Conservation (phyloP, 2,329 filamentous ascomycete genomes). For the Septoria linicola region DNA sequence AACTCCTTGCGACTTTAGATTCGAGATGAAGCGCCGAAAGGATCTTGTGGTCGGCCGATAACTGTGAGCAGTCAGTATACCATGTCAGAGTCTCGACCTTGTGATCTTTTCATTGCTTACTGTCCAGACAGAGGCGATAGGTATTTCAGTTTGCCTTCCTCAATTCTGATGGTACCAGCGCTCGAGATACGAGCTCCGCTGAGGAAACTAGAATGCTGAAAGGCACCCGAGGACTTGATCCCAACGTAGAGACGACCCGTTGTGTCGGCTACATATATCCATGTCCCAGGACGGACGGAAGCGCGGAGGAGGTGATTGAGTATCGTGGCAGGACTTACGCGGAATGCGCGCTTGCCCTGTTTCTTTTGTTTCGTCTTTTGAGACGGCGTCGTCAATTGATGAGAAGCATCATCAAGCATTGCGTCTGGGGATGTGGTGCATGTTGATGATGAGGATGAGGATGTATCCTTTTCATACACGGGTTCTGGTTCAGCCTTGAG, state of each 20-base stretch:
- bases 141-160: slow-evolving; percentile 70
- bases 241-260: slow-evolving; percentile 81
- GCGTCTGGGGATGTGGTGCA: slow-evolving; percentile 35
- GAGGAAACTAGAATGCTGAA: slow-evolving; percentile 89
- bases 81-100: no score
- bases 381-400: slow-evolving; percentile 41
- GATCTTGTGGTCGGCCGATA: slow-evolving; percentile 80
- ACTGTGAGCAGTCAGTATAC: slow-evolving; percentile 13
- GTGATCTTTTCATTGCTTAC: no score
- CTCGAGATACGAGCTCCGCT: slow-evolving; percentile 77
- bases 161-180: slow-evolving; percentile 79
- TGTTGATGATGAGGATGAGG: slow-evolving; percentile 42
- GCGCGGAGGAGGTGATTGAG: slow-evolving; percentile 76
- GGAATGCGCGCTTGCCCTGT: slow-evolving; percentile 53
- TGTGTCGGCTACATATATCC: slow-evolving; percentile 90
- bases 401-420: background rate
- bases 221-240: slow-evolving; percentile 81
- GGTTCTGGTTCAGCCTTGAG: slow-evolving; percentile 7
- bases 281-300: slow-evolving; percentile 78
- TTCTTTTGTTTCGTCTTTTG: slow-evolving; percentile 3
- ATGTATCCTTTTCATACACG: slow-evolving; percentile 9
- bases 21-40: slow-evolving; percentile 75
- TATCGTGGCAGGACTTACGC: slow-evolving; percentile 69
- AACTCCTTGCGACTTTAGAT: slow-evolving; percentile 67
- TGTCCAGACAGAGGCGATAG: slow-evolving; percentile 71